phyloP scores from a whole-genome alignment of 2,329 filamentous ascomycete species.

The Trichoderma hamatum region DNA sequence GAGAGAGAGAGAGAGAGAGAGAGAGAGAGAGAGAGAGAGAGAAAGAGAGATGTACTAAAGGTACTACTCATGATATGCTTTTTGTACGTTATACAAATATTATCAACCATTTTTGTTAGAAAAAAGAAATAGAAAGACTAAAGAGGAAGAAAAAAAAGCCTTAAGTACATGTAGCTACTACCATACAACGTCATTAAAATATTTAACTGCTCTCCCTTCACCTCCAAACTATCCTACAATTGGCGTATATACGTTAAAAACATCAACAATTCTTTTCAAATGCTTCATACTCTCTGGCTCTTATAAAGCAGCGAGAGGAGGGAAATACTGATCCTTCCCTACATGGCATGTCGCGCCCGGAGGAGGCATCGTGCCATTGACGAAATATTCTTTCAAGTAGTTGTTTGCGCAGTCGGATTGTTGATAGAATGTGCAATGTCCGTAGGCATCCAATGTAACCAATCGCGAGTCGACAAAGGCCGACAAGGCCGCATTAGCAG shows the following conservation, averaged over 20 bases:
- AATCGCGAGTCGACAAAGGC: conserved; percentile 44
- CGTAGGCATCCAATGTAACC: conserved; percentile 48
- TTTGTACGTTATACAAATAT: background rate
- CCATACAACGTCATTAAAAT: background rate
- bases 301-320: background rate
- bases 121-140: background rate
- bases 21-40: no score
- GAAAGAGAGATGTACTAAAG: no score
- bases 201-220: background rate
- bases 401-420: conserved; percentile 43
- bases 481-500: conserved; percentile 41
- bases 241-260: background rate
- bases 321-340: background rate
- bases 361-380: conserved; percentile 44
- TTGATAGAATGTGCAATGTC: conserved; percentile 46
- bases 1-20: no score
- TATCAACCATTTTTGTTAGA: background rate
- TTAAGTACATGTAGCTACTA: no score
- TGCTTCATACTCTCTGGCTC: background rate
- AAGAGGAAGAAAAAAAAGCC: background rate
- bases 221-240: no score
- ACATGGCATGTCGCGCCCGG: conserved; percentile 37
- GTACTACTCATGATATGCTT: background rate
- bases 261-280: background rate
- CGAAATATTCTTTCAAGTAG: conserved; percentile 43